phyloP scores from a whole-genome alignment of 208 protist species.

The Leishmania mexicana region DNA sequence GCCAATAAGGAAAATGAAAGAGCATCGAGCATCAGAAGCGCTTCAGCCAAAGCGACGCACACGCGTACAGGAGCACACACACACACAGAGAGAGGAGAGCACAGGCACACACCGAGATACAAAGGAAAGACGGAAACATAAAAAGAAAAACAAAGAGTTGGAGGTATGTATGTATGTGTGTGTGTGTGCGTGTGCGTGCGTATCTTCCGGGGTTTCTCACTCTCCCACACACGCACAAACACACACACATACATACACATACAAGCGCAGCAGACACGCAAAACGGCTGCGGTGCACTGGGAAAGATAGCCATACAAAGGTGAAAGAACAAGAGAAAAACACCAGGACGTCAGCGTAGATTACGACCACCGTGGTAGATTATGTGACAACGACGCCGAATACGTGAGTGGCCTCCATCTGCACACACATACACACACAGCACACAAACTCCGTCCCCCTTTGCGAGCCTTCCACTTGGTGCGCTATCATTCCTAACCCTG shows the following conservation, averaged over 20 bases:
- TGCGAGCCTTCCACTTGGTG: background rate
- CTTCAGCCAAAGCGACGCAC: background rate
- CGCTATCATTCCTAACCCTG: background rate
- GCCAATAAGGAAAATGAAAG: background rate
- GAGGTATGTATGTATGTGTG: background rate
- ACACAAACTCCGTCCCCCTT: background rate
- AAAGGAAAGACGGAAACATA: constrained; percentile 2
- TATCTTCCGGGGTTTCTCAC: too few species aligned
- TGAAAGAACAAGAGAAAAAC: background rate
- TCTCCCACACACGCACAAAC: background rate
- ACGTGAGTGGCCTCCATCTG: background rate
- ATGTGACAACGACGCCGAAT: background rate
- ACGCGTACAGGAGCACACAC: constrained; percentile 1
- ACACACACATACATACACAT: background rate
- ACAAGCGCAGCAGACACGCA: background rate
- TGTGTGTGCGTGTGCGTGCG: background rate
- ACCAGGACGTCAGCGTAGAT: background rate
- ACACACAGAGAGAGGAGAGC: background rate
- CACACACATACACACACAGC: background rate
- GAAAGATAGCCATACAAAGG: background rate
- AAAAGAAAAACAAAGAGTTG: background rate
- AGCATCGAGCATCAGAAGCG: background rate
- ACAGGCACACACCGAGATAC: background rate
- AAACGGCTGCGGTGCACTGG: background rate
- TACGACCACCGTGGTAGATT: background rate